Conservation (phyloP, 208 protist species). For the Balamuthia mandrillaris region DNA sequence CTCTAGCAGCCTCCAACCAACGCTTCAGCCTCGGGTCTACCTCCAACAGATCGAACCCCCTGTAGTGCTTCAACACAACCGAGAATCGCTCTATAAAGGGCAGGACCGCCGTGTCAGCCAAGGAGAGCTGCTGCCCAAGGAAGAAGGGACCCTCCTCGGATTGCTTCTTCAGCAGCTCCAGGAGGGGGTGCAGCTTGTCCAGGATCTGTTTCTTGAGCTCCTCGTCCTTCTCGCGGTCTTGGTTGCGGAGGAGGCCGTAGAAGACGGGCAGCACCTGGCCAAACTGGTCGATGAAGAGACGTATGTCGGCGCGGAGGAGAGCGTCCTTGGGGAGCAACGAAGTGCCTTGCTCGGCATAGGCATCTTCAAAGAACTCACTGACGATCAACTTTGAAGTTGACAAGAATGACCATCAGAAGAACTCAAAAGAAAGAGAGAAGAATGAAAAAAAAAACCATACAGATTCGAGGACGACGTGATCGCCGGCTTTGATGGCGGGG, state of each 20-base stretch:
- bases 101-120: neutral
- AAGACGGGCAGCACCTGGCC: neutral
- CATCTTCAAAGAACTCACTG: conserved; percentile 6
- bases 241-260: conserved; percentile 18
- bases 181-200: neutral
- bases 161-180: neutral
- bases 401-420: no score
- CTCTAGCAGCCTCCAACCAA: neutral
- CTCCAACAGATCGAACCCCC: neutral
- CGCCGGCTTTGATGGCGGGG: neutral
- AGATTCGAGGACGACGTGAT: conserved; percentile 19
- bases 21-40: conserved; percentile 20
- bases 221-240: neutral
- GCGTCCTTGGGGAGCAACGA: neutral
- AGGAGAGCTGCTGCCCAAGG: neutral
- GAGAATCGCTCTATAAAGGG: conserved; percentile 5
- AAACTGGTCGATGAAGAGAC: conserved; percentile 24
- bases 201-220: conserved; percentile 21
- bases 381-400: neutral
- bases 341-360: neutral
- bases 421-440: no score
- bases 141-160: neutral
- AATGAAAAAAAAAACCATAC: no score
- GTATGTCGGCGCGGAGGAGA: neutral
- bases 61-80: neutral